A percentile compares a stretch with the other conserved stretches of the same genome.
phyloP scores from a whole-genome alignment of 2,329 filamentous ascomycete genomes.

The Botrytis elliptica region DNA sequence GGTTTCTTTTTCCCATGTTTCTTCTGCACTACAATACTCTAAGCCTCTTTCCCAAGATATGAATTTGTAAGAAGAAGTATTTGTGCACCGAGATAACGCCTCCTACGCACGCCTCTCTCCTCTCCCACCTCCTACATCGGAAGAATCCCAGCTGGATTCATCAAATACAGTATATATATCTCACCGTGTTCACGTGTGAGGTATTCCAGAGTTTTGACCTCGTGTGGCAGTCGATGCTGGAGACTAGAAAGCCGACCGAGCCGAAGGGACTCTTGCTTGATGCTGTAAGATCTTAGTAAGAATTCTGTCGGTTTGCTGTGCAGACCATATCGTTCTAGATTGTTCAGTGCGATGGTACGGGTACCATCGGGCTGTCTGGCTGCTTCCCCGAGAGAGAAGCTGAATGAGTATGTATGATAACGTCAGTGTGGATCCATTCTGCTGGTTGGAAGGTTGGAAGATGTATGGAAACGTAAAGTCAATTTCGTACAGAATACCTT shows the following conservation, averaged over 20 bases:
- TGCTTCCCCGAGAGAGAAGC: not conserved
- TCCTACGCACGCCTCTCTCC: not conserved
- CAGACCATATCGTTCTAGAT: not conserved
- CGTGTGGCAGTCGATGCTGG: not conserved
- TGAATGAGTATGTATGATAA: not conserved
- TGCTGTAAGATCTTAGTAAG: not conserved
- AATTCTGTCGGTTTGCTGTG: not conserved
- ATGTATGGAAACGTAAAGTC: not conserved
- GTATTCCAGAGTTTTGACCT: not conserved
- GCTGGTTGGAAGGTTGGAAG: not conserved
- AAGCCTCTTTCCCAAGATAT: not conserved
- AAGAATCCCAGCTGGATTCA: not conserved
- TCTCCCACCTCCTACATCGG: not conserved
- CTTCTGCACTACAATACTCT: not conserved
- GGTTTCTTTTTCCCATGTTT: not conserved
- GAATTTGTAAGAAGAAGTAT: not conserved
- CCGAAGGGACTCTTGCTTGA: not conserved
- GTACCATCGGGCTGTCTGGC: not conserved
- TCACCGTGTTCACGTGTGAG: not conserved
- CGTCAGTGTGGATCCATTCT: conserved; percentile 7
- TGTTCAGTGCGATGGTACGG: not conserved
- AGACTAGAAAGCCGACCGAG: not conserved
- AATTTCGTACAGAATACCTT: not conserved
- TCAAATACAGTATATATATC: not conserved
- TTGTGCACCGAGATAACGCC: not conserved